Evolutionary conservation across 257 asterid species (phyloP).

Genomic region (Verbena officinalis): DNA sequence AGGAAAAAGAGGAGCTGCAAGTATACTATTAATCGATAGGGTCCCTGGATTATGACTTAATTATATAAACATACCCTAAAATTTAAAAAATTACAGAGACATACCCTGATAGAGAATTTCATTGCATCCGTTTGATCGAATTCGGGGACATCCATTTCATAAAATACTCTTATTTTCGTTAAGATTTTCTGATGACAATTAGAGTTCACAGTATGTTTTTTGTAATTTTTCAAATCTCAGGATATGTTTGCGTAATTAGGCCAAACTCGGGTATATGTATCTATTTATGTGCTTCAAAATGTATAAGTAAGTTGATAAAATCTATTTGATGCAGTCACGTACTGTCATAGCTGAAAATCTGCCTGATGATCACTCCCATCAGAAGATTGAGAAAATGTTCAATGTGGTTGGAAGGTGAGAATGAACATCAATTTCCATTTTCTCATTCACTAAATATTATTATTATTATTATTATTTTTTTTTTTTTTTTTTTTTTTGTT

Average conservation of each 20-base stretch:
- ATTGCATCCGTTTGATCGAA: too few species aligned
- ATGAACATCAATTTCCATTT: background rate
- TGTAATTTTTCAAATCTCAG: too few species aligned
- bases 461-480: background rate
- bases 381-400: conserved; percentile 87
- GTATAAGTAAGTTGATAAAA: background rate
- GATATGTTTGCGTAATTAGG: too few species aligned
- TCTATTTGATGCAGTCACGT: conserved; percentile 49
- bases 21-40: conserved; percentile 30
- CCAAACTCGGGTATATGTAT: background rate
- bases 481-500: background rate
- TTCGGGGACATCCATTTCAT: too few species aligned
- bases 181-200: too few species aligned
- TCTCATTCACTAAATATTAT: background rate
- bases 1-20: conserved; percentile 92
- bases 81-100: too few species aligned
- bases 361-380: conserved; percentile 98
- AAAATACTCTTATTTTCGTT: too few species aligned
- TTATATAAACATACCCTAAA: too few species aligned
- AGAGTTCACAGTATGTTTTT: too few species aligned
- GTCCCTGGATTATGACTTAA: too few species aligned
- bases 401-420: conserved; percentile 83
- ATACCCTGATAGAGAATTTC: too few species aligned
- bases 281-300: background rate
- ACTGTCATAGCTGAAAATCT: conserved; percentile 93